A percentile compares a stretch with the other conserved stretches of the same genome.
These are phyloP conservation scores for Hanseniaspora taiwanica DNA, from an alignment of 805 yeast species.

Conservation along the genomic window DNA sequence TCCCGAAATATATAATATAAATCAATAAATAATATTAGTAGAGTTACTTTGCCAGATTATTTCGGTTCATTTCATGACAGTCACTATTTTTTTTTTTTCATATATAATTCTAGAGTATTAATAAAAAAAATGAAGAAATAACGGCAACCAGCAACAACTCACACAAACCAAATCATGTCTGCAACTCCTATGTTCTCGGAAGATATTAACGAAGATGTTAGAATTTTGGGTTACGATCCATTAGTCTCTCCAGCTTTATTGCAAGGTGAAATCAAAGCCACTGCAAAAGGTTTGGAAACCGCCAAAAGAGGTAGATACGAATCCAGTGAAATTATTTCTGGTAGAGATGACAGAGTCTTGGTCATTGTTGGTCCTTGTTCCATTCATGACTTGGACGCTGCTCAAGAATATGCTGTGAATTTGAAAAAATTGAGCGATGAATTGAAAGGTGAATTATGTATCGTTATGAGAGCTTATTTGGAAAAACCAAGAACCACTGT, in stretches of 20 bases:
- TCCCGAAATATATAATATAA: too few relatives aligned
- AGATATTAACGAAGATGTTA: slow-evolving; percentile 41
- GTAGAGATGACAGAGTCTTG: slow-evolving; percentile 69
- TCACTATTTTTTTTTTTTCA: too few relatives aligned
- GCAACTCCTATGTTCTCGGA: background rate
- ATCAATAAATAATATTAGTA: too few relatives aligned
- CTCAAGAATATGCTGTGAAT: slow-evolving; percentile 71
- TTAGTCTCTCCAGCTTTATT: slow-evolving; percentile 83
- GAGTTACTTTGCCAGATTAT: too few relatives aligned
- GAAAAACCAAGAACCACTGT: slow-evolving; percentile 99
- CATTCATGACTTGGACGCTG: slow-evolving; percentile 81
- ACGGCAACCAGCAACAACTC: background rate
- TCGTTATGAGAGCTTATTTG: slow-evolving; percentile 93
- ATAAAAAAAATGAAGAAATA: too few relatives aligned
- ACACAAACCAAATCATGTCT: background rate
- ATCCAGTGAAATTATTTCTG: slow-evolving; percentile 59
- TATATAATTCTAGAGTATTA: too few relatives aligned
- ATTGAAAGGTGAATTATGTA: slow-evolving; percentile 59
- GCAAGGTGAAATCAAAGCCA: slow-evolving; percentile 71
- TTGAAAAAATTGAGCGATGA: slow-evolving; percentile 57
- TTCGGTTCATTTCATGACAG: too few relatives aligned
- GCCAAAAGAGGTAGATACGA: slow-evolving; percentile 70
- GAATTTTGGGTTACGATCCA: slow-evolving; percentile 87
- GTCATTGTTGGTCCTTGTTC: slow-evolving; percentile 96
- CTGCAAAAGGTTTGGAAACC: slow-evolving; percentile 38